Base-by-base conservation (phyloP, 441 rosid species). In the Corymbia calophylla region DNA sequence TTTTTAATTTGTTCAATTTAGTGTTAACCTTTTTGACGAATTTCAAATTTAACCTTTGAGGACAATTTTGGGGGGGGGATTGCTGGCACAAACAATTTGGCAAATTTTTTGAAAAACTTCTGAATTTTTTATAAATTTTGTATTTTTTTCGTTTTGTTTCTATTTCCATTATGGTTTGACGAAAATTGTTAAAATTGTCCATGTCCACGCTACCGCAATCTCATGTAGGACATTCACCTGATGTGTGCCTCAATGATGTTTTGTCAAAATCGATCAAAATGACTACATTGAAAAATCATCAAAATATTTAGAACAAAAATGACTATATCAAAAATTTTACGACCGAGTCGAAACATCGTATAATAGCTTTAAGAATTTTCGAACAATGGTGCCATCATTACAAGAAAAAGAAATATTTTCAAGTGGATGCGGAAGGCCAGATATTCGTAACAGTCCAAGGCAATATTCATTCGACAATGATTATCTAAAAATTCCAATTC, bases 301-400 rank as follows among this genome's bases (percentile, higher is more conserved):
- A 5, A 39, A 35, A 39, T 2, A 12, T 73, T 19, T 73, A 35
- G 5, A 1, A 19, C 4, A 10, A 5, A 66, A 16, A 6, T 31
- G 7, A 4, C 0, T 7, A 73, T 39, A 21, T 23, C 21, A 4
- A 39, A 73, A 73, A 73, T 1, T 0, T 39, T 23, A 13, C 2
- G 1, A 73, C 2, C 7, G 0, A 39, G 44, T 73, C 12, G 5
- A 2, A 2, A 4, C 0, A 0, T 1, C 3, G 0, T 11, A 12
- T 1, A 0, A 11, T 12, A 12, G 0, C 0, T 73, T 39, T 12
- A 39, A 3, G 16, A 73, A 14, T 73, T 73, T 35, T 39, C 10
- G 1, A 1, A 66, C 19, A 0, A 66, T 73, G 6, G 0, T 70
- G 17, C 5, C 2, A 73, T 5, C n/a, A 23, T 39, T 6, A 11